These are phyloP conservation scores for Lactarius sanguifluus DNA, from an alignment of 768 basidiomycete species.

Conservation along the genomic window DNA sequence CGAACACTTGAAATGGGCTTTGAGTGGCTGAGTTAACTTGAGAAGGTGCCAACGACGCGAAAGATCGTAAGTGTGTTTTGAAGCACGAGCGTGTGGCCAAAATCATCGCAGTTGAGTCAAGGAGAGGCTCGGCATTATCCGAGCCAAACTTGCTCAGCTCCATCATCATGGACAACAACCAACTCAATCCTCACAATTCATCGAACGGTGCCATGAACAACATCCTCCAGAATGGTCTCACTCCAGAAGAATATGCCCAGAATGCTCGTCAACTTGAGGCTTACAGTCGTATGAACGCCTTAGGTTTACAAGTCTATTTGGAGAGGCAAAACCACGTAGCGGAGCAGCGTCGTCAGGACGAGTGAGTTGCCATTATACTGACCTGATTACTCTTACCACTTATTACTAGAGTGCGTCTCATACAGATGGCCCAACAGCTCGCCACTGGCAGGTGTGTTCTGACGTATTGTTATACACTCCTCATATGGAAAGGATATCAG, in stretches of 20 bases:
- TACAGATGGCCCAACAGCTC: slow-evolving; percentile 24
- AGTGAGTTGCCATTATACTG: slow-evolving; percentile 9
- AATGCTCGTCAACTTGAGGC: slow-evolving; percentile 22
- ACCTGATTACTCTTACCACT: neutral
- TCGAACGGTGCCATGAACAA: neutral
- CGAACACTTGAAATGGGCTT: slow-evolving; percentile 82
- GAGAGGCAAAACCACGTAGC: slow-evolving; percentile 16
- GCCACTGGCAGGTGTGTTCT: slow-evolving; percentile 14
- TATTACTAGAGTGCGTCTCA: slow-evolving; percentile 13
- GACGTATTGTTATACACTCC: neutral
- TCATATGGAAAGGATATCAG: slow-evolving; percentile 11
- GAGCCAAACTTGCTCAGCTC: neutral
- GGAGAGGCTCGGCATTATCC: neutral
- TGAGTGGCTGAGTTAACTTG: slow-evolving; percentile 47
- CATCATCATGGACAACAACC: slow-evolving; percentile 20
- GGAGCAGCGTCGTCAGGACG: slow-evolving; percentile 22
- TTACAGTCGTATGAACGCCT: slow-evolving; percentile 20
- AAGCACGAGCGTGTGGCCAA: neutral
- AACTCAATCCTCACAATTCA: slow-evolving; percentile 4
- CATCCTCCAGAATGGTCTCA: slow-evolving; percentile 16
- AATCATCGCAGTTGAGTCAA: neutral
- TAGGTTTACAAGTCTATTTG: slow-evolving; percentile 21
- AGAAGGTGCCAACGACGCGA: slow-evolving; percentile 51
- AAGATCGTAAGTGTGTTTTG: slow-evolving; percentile 35
- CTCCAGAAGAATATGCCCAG: slow-evolving; percentile 24